Base-by-base conservation (phyloP, 1,284 basidiomycete genomes). In the Anthracocystis setariae region DNA sequence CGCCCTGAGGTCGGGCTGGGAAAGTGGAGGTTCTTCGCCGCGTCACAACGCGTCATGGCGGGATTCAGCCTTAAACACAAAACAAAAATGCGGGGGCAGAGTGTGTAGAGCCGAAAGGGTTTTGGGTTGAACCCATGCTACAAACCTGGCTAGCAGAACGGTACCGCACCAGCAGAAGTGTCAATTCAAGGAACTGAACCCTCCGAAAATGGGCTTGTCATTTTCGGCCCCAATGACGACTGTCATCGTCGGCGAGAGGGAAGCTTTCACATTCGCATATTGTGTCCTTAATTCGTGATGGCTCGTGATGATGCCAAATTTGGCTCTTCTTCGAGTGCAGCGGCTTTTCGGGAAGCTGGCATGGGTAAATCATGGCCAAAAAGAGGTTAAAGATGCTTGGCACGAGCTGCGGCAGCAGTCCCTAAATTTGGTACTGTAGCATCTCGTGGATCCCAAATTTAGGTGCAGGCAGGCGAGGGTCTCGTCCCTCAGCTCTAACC, bases 61-160 rank as follows among this genome's bases (percentile, higher is more conserved):
- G 29, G 29, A 29, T 29, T 29, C 29, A 9, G 50, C 23, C 10
- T 24, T 12, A 44, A 35, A 25, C 20, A 21, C 20, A 21, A 29
- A 29, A 29, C 21, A 35, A 46, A 42, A 49, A 46, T 51, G 47
- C 48, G 37, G 56, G 56, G 48, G 23, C n/a, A n/a, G 55, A 57
- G n/a, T 57, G 46, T 39, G 8, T 3, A 15, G 45, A 48, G 54
- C 46, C 54, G 46, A 56, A 27, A 24, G 38, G 18, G 12, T 37
- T 13, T 15, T 15, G 32, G 38, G 25, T 13, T 15, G 17, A 40
- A 52, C 50, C 50, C 50, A 35, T 45, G 33, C 10, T 17, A 25
- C 29, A 32, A 52, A 32, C 50, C 50, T 52, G n/a, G 13, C 27
- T 10, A 18, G 10, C 24, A 15, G 35, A 39, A 39, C 24, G 39